Evolutionary conservation across 495 filamentous ascomycete species (phyloP).

Genomic region (Tricharina praecox): DNA sequence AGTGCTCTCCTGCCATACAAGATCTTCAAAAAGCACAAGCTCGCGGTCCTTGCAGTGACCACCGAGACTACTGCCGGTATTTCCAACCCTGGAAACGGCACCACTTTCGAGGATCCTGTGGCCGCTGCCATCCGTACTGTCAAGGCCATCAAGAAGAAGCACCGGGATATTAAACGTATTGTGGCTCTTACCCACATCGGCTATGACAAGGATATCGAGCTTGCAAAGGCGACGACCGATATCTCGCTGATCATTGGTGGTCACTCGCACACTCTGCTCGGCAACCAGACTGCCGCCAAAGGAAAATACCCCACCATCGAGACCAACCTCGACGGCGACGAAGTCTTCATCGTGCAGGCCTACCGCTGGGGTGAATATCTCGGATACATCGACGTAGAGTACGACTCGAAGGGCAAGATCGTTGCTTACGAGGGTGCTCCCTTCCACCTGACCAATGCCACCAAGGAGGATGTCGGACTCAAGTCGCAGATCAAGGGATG

Average conservation of each 20-base stretch:
- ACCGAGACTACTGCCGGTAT: constrained; percentile 37
- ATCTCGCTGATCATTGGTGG: constrained; percentile 39
- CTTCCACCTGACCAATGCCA: constrained; percentile 40
- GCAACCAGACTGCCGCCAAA: constrained; percentile 32
- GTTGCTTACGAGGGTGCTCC: constrained; percentile 39
- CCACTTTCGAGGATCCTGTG: constrained; percentile 35
- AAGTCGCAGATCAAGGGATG: constrained; percentile 37
- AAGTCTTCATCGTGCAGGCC: constrained; percentile 43
- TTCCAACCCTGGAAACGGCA: constrained; percentile 36
- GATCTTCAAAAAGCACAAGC: constrained; percentile 36
- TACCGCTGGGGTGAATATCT: constrained; percentile 43
- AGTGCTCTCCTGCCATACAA: constrained; percentile 40
- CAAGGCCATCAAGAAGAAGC: constrained; percentile 33
- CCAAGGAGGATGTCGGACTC: constrained; percentile 34
- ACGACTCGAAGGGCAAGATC: constrained; percentile 35
- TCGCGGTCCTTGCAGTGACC: constrained; percentile 42
- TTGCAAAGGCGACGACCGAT: constrained; percentile 36
- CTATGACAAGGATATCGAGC: constrained; percentile 38
- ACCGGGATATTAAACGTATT: constrained; percentile 37
- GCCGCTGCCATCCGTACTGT: constrained; percentile 37
- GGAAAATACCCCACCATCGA: constrained; percentile 42
- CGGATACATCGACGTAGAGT: constrained; percentile 42
- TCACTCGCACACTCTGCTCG: constrained; percentile 43
- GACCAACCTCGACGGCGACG: constrained; percentile 39
- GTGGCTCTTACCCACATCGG: constrained; percentile 44